Conservation (phyloP, 2,329 filamentous ascomycete genomes). For the Tympanopsis confertula region DNA sequence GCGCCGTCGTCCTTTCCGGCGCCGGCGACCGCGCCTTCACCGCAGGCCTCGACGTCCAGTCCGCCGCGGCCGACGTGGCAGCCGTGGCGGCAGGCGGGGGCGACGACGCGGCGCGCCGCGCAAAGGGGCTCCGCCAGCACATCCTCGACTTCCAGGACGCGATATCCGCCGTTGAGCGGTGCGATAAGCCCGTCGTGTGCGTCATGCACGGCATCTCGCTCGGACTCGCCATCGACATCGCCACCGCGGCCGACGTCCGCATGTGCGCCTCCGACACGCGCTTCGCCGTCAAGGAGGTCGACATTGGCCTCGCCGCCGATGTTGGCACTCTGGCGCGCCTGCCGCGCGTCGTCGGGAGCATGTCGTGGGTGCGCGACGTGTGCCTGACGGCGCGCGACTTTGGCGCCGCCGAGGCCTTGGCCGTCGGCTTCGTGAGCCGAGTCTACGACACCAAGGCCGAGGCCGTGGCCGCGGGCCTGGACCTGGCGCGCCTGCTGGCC, state of each 20-base stretch:
- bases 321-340: slow-evolving; percentile 65
- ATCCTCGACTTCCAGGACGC: slow-evolving; percentile 72
- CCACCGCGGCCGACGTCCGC: slow-evolving; percentile 59
- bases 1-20: slow-evolving; percentile 68
- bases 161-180: slow-evolving; percentile 67
- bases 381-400: slow-evolving; percentile 62
- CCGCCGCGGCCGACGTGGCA: slow-evolving; percentile 39
- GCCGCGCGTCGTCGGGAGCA: slow-evolving; percentile 60
- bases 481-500: slow-evolving; percentile 55
- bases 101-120: slow-evolving; percentile 52
- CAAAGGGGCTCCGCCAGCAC: slow-evolving; percentile 49
- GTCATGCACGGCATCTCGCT: slow-evolving; percentile 69
- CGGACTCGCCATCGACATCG: slow-evolving; percentile 70
- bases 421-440: slow-evolving; percentile 56
- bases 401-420: slow-evolving; percentile 52
- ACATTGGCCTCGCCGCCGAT: slow-evolving; percentile 71
- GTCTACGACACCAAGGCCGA: slow-evolving; percentile 53
- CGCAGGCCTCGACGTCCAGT: slow-evolving; percentile 71
- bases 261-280: slow-evolving; percentile 46
- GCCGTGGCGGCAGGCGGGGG: slow-evolving; percentile 22
- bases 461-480: slow-evolving; percentile 49
- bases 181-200: slow-evolving; percentile 82
- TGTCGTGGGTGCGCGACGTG: slow-evolving; percentile 72
- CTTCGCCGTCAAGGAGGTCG: slow-evolving; percentile 70
- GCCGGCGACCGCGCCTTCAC: slow-evolving; percentile 78